A percentile compares a stretch with the other conserved stretches of the same genome.
Evolutionary conservation across 768 basidiomycete species (phyloP).

Genomic region (Termitomyces bulborhizus): DNA sequence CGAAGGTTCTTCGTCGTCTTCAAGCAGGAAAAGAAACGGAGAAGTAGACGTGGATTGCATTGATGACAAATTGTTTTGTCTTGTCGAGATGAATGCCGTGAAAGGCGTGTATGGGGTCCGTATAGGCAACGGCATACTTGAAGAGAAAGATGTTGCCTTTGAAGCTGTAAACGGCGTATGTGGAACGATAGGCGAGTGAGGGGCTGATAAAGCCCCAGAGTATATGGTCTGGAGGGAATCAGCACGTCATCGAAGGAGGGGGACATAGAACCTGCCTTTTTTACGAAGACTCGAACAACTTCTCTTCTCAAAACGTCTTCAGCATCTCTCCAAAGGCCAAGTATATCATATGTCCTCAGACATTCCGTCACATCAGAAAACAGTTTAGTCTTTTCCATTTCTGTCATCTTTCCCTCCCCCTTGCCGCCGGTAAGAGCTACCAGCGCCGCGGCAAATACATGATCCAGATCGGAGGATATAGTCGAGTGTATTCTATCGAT

Average conservation of each 20-base stretch:
- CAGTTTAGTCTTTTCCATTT: slow-evolving; percentile 59
- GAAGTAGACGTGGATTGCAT: slow-evolving; percentile 18
- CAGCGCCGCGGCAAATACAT: slow-evolving; percentile 66
- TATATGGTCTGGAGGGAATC: slow-evolving; percentile 57
- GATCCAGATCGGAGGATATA: slow-evolving; percentile 80
- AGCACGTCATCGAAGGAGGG: not conserved
- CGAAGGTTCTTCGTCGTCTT: slow-evolving; percentile 62
- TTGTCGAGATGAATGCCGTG: slow-evolving; percentile 46
- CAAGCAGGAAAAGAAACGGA: slow-evolving; percentile 47
- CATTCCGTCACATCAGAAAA: slow-evolving; percentile 71
- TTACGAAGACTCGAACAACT: slow-evolving; percentile 69
- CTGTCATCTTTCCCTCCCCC: slow-evolving; percentile 42
- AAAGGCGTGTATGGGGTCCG: slow-evolving; percentile 47
- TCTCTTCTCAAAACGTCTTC: slow-evolving; percentile 78
- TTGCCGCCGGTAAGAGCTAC: slow-evolving; percentile 42
- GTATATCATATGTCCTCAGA: slow-evolving; percentile 68
- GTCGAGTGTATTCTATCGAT: slow-evolving; percentile 82
- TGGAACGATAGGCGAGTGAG: slow-evolving; percentile 72
- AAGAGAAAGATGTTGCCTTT: slow-evolving; percentile 19
- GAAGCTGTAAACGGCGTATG: slow-evolving; percentile 60
- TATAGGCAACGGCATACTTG: slow-evolving; percentile 24
- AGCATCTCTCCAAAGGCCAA: slow-evolving; percentile 82
- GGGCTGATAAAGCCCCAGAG: slow-evolving; percentile 56
- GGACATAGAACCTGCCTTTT: slow-evolving; percentile 46
- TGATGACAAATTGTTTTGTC: slow-evolving; percentile 23